Conservation (phyloP, 75 land plant genomes). For the Pinus taeda region DNA sequence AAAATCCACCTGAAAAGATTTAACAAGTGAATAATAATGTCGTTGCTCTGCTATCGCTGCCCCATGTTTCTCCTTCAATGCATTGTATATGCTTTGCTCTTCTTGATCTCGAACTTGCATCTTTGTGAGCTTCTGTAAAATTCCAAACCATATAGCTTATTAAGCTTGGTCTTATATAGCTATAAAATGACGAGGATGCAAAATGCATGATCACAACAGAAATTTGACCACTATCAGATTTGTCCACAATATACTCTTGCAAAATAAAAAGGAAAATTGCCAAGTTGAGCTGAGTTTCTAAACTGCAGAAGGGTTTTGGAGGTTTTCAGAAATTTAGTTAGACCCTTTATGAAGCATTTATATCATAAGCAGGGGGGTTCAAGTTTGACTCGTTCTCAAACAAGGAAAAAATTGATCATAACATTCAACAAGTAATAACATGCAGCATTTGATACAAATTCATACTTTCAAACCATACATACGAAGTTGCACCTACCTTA, state of each 20-base stretch:
- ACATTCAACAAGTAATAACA: too few species aligned
- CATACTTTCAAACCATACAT: too few species aligned
- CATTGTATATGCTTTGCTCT: constrained; percentile 29
- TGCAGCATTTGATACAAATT: too few species aligned
- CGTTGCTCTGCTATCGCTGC: constrained; percentile 40
- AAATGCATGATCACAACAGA: background rate
- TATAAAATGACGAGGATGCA: background rate
- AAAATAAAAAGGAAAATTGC: background rate
- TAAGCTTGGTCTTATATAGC: background rate
- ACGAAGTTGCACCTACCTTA: too few species aligned
- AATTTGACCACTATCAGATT: background rate
- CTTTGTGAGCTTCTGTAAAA: constrained; percentile 55
- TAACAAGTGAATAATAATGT: constrained; percentile 34
- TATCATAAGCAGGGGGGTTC: too few species aligned
- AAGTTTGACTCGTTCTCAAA: too few species aligned
- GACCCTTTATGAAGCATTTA: too few species aligned
- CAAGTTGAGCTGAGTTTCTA: background rate
- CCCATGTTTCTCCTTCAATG: constrained; percentile 34
- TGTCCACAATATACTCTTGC: background rate
- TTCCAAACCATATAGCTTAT: background rate
- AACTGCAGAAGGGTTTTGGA: background rate
- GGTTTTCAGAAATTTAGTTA: background rate
- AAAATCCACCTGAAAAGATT: constrained; percentile 45
- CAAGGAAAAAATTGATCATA: too few species aligned
- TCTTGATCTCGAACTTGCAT: constrained; percentile 28